Evolutionary conservation across 805 yeast species (phyloP).

Genomic region (Clavispora carvajalis): DNA sequence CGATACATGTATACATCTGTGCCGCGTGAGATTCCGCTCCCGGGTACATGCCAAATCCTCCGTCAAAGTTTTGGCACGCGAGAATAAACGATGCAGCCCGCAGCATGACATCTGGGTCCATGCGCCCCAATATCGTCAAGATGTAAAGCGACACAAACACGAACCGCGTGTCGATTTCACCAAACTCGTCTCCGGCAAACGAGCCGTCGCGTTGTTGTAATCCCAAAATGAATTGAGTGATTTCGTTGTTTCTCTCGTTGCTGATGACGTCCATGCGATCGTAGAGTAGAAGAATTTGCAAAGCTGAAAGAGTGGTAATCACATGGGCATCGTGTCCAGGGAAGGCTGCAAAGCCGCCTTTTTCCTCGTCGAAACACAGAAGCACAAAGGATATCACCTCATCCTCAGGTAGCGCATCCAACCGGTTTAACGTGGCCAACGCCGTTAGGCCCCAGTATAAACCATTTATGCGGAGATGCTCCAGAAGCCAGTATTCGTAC

Average conservation of each 20-base stretch:
- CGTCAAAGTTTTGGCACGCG: slow-evolving; percentile 84
- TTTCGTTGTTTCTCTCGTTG: slow-evolving; percentile 21
- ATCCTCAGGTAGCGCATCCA: slow-evolving; percentile 48
- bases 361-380: slow-evolving; percentile 51
- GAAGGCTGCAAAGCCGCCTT: slow-evolving; percentile 86
- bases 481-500: slow-evolving; percentile 83
- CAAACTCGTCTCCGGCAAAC: slow-evolving; percentile 85
- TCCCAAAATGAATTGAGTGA: slow-evolving; percentile 23
- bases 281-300: slow-evolving; percentile 71
- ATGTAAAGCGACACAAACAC: slow-evolving; percentile 77
- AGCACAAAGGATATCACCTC: slow-evolving; percentile 67
- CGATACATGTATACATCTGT: slow-evolving; percentile 82
- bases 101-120: slow-evolving; percentile 50
- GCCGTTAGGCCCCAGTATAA: slow-evolving; percentile 94
- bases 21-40: slow-evolving; percentile 97
- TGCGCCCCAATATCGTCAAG: slow-evolving; percentile 60
- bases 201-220: slow-evolving; percentile 63
- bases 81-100: slow-evolving; percentile 63
- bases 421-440: slow-evolving; percentile 51
- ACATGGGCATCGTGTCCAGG: slow-evolving; percentile 89
- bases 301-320: slow-evolving; percentile 76
- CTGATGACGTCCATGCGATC: slow-evolving; percentile 42
- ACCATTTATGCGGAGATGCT: slow-evolving; percentile 86
- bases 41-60: slow-evolving; percentile 90
- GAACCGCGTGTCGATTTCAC: slow-evolving; percentile 91